Evolutionary conservation across 805 yeast genomes (phyloP).

Genomic region (Schizosaccharomyces osmophilus): DNA sequence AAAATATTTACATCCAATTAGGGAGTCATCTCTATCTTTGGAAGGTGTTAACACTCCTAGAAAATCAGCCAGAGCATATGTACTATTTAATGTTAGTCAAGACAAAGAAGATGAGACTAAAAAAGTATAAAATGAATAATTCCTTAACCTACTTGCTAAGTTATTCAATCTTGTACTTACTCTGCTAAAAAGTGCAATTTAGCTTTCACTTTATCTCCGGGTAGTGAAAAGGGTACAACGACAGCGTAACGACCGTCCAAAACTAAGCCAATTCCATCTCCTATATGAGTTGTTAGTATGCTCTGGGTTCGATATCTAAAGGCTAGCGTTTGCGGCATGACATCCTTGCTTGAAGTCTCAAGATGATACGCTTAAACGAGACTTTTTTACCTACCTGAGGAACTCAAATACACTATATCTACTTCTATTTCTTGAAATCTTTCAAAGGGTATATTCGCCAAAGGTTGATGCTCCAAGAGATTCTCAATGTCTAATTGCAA

Average conservation of each 20-base stretch:
- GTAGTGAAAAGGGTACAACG: constrained; percentile 64
- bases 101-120: too few relatives aligned
- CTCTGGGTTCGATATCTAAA: not conserved
- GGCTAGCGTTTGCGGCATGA: not conserved
- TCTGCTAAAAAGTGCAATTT: constrained; percentile 24
- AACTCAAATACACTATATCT: constrained; percentile 30
- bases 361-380: not conserved
- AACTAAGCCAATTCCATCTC: constrained; percentile 64
- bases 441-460: not conserved
- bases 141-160: too few relatives aligned
- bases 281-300: constrained; percentile 13
- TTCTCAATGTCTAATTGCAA: constrained; percentile 3
- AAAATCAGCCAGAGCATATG: constrained; percentile 36
- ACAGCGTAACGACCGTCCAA: constrained; percentile 48
- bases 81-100: not conserved
- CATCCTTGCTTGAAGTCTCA: not conserved
- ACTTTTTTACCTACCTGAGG: constrained; percentile 19
- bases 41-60: constrained; percentile 25
- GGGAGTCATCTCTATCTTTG: constrained; percentile 26
- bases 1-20: constrained; percentile 59
- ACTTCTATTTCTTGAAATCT: constrained; percentile 42
- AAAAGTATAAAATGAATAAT: too few relatives aligned
- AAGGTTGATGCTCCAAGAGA: constrained; percentile 11
- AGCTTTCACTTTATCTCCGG: constrained; percentile 55
- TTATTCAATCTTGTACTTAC: not conserved